Base-by-base conservation (phyloP, 2,329 filamentous ascomycete genomes). In the Tolypocladium guangdongense region DNA sequence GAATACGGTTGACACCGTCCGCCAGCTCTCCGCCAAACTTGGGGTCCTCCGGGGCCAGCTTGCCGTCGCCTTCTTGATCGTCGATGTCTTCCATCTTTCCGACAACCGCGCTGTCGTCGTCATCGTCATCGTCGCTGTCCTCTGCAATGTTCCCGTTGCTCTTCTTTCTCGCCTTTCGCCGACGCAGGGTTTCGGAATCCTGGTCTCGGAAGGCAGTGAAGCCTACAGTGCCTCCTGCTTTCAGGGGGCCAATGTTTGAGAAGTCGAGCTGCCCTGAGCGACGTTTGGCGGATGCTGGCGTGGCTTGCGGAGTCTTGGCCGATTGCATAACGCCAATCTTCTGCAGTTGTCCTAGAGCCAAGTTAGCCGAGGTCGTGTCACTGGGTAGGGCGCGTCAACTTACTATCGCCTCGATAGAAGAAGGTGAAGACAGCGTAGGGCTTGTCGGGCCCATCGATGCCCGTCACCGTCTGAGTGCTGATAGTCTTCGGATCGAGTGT, bases 391-490 rank as follows among this genome's bases (percentile, higher is more conserved):
- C 11, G 47, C 6, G 27, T 10, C n/a, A 41, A 83, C 90, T 76
- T 77, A 95, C 92, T 87, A 67, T 96, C 88, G 68, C 93, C 93
- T 56, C 93, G 83, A 68, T 99, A 99, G 72, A 97, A 90, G 69
- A 99, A 99, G 32, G 95, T 97, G 69, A 99, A 99, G 10, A 88
- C 86, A 4, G 93, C 93, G 71, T 96, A 99, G 4, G 95, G 93
- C 71, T 92, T 93, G 58, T 97, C 92, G 22, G 91, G 90, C 0
- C 90, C 89, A 68, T 99, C 93, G 57, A 97, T 95, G 20, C 92
- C 93, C 10, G 93, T 97, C n/a, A 99, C 93, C 0, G 93, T 99
- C 72, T 99, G 93, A 3, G 93, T 99, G 66, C 91, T 97, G 66
- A 99, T 99, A 2, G 90, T 90, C 73, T 96, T 96, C 0, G 92